Evolutionary conservation across 2,329 filamentous ascomycete species (phyloP).

Genomic region (Rutstroemia sp.): DNA sequence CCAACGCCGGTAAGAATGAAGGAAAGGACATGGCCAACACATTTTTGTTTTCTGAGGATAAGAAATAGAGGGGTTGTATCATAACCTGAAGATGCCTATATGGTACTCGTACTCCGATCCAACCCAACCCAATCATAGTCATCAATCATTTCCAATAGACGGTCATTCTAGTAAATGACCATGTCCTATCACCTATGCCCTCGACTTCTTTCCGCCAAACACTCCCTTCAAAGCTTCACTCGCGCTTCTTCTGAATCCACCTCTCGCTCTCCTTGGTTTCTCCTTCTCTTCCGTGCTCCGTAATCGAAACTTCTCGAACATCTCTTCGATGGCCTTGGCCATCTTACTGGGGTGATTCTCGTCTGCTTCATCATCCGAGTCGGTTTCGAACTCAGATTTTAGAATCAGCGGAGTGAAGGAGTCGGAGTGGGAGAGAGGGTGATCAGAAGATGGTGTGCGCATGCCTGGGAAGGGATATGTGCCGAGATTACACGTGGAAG

Average conservation of each 20-base stretch:
- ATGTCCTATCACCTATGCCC: no score
- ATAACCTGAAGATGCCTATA: no score
- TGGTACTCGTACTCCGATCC: no score
- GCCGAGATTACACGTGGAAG: not conserved
- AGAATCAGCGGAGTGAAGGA: not conserved
- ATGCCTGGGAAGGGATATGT: not conserved
- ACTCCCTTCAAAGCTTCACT: conserved; percentile 5
- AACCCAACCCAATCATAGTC: no score
- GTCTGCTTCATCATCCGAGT: conserved; percentile 5
- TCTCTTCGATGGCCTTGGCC: conserved; percentile 8
- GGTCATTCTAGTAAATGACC: no score
- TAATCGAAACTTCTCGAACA: conserved; percentile 5
- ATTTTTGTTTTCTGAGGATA: no score
- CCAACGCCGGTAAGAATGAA: no score
- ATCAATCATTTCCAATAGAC: no score
- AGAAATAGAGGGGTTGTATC: no score
- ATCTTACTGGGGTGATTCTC: conserved; percentile 4
- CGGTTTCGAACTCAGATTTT: conserved; percentile 5
- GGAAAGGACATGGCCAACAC: no score
- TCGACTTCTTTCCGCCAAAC: conserved; percentile 5
- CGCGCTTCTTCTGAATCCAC: conserved; percentile 4
- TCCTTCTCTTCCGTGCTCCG: not conserved
- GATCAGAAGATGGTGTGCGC: not conserved
- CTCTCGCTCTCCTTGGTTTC: not conserved
- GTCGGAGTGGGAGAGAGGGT: not conserved